A percentile compares a stretch with the other conserved stretches of the same genome.
Conservation (phyloP, 345 rosid species). For the Noccaea bulbosa region DNA sequence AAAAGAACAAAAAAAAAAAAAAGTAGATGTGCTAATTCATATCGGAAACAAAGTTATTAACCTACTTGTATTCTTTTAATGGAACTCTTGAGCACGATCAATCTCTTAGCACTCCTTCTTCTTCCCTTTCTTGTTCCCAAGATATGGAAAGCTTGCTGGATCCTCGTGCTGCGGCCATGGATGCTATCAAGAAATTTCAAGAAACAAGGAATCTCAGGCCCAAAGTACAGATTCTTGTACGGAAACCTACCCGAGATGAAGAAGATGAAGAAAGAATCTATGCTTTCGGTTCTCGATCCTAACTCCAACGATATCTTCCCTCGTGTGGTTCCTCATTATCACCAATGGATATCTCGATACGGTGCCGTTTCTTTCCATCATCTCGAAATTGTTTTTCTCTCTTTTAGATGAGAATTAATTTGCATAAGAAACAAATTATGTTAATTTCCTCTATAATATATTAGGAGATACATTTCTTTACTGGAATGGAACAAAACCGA, state of each 20-base stretch:
- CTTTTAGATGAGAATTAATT: neutral
- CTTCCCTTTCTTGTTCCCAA: conserved; percentile 13
- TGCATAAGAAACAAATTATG: neutral
- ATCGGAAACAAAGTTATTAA: neutral
- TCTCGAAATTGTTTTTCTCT: neutral
- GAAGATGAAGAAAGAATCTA: conserved; percentile 15
- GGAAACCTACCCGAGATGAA: conserved; percentile 16
- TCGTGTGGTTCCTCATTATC: conserved; percentile 13
- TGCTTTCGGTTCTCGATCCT: neutral
- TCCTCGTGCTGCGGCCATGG: conserved; percentile 14
- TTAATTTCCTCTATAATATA: neutral
- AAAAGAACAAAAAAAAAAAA: too few species aligned
- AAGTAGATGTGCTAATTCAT: neutral
- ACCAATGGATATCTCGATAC: conserved; percentile 12
- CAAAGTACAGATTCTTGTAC: conserved; percentile 12
- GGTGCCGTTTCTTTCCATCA: neutral
- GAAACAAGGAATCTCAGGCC: conserved; percentile 24
- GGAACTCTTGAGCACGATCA: conserved; percentile 8
- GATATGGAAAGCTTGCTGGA: conserved; percentile 5
- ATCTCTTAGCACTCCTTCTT: conserved; percentile 17
- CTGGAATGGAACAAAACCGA: conserved; percentile 18
- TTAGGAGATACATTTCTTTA: conserved; percentile 16
- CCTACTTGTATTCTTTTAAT: neutral
- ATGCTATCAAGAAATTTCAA: conserved; percentile 10
- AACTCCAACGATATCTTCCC: conserved; percentile 14